Percentiles rank a stretch among this genome's conserved stretches.
phyloP scores from a whole-genome alignment of 257 asterid genomes.

The Gynochthodes officinalis region DNA sequence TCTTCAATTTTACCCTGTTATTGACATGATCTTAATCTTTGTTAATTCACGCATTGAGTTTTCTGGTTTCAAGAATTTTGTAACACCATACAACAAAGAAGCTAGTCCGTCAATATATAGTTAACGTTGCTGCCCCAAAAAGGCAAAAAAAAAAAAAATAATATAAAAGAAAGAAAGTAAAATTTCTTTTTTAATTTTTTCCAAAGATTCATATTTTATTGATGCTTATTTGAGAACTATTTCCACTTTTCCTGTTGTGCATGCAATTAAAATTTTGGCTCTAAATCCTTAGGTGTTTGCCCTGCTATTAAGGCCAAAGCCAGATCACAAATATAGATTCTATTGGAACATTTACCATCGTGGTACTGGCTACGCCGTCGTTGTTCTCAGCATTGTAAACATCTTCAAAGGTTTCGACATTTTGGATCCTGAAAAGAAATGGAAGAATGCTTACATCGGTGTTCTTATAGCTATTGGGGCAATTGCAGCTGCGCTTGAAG shows the following conservation, averaged over 20 bases:
- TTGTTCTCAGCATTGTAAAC: constrained; percentile 52
- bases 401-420: constrained; percentile 73
- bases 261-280: neutral
- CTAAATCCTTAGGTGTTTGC: constrained; percentile 45
- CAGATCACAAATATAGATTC: constrained; percentile 66
- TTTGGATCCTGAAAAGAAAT: constrained; percentile 51
- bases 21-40: no score
- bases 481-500: constrained; percentile 43
- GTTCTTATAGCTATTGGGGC: constrained; percentile 52
- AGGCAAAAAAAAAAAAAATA: no score
- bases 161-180: no score
- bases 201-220: no score
- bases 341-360: constrained; percentile 86
- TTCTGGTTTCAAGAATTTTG: no score
- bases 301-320: constrained; percentile 72
- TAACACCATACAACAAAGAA: no score
- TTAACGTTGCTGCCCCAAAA: no score
- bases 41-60: no score
- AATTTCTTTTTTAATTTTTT: no score
- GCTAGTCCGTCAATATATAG: no score
- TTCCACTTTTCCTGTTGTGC: neutral
- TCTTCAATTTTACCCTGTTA: no score
- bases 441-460: constrained; percentile 62
- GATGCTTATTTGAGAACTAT: neutral
- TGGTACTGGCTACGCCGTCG: constrained; percentile 50